Conservation (phyloP, 768 basidiomycete species). For the Naganishia onofrii region DNA sequence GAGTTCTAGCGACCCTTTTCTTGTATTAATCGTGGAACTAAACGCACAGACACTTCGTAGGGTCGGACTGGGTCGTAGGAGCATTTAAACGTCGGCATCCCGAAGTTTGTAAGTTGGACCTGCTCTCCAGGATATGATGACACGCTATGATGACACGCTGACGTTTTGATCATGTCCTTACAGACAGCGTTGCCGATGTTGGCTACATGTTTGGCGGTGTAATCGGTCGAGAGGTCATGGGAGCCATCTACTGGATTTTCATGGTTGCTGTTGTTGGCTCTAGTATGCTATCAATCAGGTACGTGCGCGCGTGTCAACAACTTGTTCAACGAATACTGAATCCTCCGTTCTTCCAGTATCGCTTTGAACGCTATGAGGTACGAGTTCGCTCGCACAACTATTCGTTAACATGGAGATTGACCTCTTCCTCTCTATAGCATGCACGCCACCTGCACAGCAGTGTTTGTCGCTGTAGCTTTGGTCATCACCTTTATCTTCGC, state of each 20-base stretch:
- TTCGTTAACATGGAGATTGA: slow-evolving; percentile 36
- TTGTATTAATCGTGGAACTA: too few species aligned
- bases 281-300: slow-evolving; percentile 44
- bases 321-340: neutral
- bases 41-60: too few species aligned
- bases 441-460: slow-evolving; percentile 52
- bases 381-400: neutral
- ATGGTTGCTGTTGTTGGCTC: slow-evolving; percentile 42
- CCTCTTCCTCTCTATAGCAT: slow-evolving; percentile 48
- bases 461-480: slow-evolving; percentile 49
- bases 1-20: too few species aligned
- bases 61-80: slow-evolving; percentile 26
- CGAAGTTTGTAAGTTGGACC: slow-evolving; percentile 33
- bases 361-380: slow-evolving; percentile 19
- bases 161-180: neutral
- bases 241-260: slow-evolving; percentile 38
- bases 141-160: neutral
- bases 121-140: too few species aligned
- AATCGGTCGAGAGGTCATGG: slow-evolving; percentile 39
- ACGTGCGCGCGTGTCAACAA: neutral
- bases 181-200: slow-evolving; percentile 32
- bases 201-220: slow-evolving; percentile 39
- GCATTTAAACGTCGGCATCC: slow-evolving; percentile 46
- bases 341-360: neutral
- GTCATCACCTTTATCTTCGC: slow-evolving; percentile 40